phyloP scores from a whole-genome alignment of 1,284 basidiomycete species.

The Heterobasidion annosum region DNA sequence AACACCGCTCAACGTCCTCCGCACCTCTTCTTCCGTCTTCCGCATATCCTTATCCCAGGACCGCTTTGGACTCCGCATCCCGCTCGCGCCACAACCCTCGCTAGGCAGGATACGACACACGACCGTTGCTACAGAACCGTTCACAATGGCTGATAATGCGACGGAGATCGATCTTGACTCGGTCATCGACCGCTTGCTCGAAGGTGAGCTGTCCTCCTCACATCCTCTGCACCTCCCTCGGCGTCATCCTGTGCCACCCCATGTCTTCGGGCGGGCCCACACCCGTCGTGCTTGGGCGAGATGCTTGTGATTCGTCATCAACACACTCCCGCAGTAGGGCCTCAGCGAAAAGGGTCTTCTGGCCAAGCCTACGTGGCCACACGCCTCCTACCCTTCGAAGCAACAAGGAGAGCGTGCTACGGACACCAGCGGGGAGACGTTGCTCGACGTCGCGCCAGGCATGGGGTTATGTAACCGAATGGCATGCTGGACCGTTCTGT shows the following conservation, averaged over 20 bases:
- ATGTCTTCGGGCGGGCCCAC: not conserved
- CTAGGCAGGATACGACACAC: not conserved
- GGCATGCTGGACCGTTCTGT: not conserved
- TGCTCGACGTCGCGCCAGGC: not conserved
- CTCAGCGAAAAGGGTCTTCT: not conserved
- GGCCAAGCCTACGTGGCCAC: not conserved
- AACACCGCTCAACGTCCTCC: not conserved
- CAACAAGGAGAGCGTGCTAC: not conserved
- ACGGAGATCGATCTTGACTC: conserved; percentile 96
- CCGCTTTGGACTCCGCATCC: not conserved
- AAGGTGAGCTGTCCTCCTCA: conserved; percentile 65
- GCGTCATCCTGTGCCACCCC: not conserved
- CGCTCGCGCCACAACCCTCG: not conserved
- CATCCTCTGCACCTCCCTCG: not conserved
- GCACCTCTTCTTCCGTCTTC: not conserved
- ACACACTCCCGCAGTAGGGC: not conserved
- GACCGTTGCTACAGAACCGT: not conserved
- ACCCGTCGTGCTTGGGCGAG: not conserved
- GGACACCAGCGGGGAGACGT: not conserved
- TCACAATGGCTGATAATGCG: conserved; percentile 49
- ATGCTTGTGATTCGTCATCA: not conserved
- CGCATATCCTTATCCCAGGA: not conserved
- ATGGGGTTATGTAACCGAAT: not conserved
- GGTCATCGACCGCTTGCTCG: conserved; percentile 92
- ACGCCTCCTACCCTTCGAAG: not conserved